These are phyloP conservation scores for Didymella arachidicola DNA, from an alignment of 2,329 filamentous ascomycete genomes.

Conservation along the genomic window DNA sequence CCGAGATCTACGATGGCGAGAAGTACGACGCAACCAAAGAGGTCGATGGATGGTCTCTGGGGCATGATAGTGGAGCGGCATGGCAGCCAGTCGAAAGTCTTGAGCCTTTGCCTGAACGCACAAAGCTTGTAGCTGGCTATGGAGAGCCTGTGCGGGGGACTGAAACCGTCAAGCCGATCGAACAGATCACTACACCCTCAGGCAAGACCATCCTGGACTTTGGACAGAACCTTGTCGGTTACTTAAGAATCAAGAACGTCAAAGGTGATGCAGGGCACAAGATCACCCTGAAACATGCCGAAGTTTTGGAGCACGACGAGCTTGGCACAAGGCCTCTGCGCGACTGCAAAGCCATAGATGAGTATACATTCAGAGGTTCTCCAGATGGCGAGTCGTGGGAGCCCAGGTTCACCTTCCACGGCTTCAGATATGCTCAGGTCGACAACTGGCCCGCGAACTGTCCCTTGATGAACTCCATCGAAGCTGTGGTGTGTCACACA, in stretches of 20 bases:
- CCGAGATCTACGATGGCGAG: not conserved
- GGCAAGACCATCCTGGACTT: not conserved
- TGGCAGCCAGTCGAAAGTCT: not conserved
- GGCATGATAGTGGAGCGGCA: not conserved
- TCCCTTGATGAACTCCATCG: not conserved
- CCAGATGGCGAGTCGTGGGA: not conserved
- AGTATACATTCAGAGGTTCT: not conserved
- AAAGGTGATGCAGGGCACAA: not conserved
- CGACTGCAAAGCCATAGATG: not conserved
- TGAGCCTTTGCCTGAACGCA: not conserved
- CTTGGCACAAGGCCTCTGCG: not conserved
- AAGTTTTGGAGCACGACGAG: not conserved
- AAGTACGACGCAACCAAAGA: not conserved
- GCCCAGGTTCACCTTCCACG: not conserved
- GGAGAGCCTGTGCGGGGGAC: not conserved
- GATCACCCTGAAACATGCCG: not conserved
- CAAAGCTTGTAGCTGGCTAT: not conserved
- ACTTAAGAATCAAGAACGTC: not conserved
- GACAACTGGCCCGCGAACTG: not conserved
- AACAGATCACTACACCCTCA: not conserved
- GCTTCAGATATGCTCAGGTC: not conserved
- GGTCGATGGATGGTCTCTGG: not conserved
- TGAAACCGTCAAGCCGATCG: not conserved
- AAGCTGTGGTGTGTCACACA: slow-evolving; percentile 7
- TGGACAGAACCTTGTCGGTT: not conserved